Evolutionary conservation across 208 protist genomes (phyloP), one percentile per base, ranked within the genome.

Genomic region (Trypanosoma conorhini): DNA sequence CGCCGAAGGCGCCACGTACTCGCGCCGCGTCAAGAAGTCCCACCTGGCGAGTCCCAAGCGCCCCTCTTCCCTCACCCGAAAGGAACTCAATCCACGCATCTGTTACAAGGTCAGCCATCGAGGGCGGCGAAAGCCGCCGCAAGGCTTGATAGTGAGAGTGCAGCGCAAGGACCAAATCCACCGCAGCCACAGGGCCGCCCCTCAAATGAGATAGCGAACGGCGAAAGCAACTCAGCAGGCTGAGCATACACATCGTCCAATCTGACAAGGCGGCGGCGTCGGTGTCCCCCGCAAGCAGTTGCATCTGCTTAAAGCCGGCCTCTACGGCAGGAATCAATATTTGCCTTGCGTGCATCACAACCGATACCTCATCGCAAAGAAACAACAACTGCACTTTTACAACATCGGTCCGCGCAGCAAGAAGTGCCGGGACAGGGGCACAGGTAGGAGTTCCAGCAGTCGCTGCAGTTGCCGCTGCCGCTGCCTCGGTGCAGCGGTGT

Each of bases 41-140:
- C 28, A 33, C 40, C 10, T 50, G 24, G 8, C 51, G 44, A 35
- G 4, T 26, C 19, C 50, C 46, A 52, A 66, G 26, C 9, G 40
- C 22, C 19, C 21, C 48, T 52, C 40, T 56, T 40, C 68, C 68
- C 12, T 74, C 64, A 57, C 24, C 13, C n/a, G 52, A 72, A 59
- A 77, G 58, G 52, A 77, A 71, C 38, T 77, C 60, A 52, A 67
- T 46, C 72, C 72, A 72, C 19, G 26, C 64, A 52, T 72, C 38
- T 30, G 44, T 44, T 30, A 77, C 60, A 55, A 71, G 22, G 30
- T 77, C 66, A n/a, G 22, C 40, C 57, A 68, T 28, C 17, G 24
- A 55, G n/a, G 28, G 2, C 12, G 72, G 57, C 17, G 72, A 62
- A 7, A 68, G 33, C 46, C 60, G 33, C 38, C 62, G 66, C n/a